Evolutionary conservation across 192 early-diverging fungal genomes (phyloP).

Genomic region (Backusella psychrophila): DNA sequence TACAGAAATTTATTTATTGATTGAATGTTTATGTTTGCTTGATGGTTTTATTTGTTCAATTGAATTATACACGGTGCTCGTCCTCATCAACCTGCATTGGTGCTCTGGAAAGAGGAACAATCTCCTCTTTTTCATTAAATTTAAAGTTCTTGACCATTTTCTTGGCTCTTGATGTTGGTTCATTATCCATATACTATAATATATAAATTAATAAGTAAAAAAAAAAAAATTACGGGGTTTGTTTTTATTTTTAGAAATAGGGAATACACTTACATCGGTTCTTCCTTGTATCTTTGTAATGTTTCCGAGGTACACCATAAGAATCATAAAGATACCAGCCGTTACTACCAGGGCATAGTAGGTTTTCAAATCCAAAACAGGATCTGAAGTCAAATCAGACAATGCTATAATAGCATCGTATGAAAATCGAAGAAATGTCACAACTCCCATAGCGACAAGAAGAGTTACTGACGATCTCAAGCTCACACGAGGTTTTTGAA

Average conservation of each 20-base stretch:
- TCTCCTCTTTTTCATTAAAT: background rate
- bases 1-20: background rate
- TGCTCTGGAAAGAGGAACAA: constrained; percentile 1
- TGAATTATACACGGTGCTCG: background rate
- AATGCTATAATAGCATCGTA: background rate
- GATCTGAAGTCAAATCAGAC: background rate
- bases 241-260: background rate
- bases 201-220: background rate
- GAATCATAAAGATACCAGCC: constrained; percentile 1
- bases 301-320: constrained; percentile 3
- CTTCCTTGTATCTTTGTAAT: constrained; percentile 2
- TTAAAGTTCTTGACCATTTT: background rate
- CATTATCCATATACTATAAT: background rate
- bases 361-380: background rate
- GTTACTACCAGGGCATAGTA: background rate
- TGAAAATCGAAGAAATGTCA: background rate
- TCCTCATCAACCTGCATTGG: background rate
- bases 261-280: background rate
- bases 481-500: background rate
- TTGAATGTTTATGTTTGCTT: background rate
- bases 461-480: background rate
- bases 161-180: background rate
- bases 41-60: background rate
- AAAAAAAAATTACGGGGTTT: background rate
- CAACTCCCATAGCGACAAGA: background rate